Conservation (phyloP, 495 filamentous ascomycete species). For the Annulohypoxylon bovei region DNA sequence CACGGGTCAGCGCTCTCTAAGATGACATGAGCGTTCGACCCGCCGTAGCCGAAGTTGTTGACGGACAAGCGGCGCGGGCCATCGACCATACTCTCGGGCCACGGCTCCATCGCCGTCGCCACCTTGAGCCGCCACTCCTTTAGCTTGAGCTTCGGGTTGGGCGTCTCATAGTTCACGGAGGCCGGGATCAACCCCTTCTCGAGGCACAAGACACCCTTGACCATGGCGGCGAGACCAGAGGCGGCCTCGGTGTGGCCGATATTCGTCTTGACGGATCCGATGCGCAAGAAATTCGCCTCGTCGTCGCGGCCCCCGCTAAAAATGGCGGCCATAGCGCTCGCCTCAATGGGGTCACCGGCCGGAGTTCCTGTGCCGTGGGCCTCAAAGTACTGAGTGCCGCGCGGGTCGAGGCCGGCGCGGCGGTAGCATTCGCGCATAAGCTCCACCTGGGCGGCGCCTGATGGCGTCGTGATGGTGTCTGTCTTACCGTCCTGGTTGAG, state of each 20-base stretch:
- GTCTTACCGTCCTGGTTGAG: conserved; percentile 63
- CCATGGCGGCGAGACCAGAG: conserved; percentile 54
- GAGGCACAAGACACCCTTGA: conserved; percentile 60
- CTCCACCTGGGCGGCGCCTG: conserved; percentile 58
- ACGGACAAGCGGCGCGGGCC: conserved; percentile 25
- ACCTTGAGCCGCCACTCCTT: conserved; percentile 48
- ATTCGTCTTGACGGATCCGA: conserved; percentile 55
- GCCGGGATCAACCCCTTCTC: conserved; percentile 60
- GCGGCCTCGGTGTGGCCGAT: conserved; percentile 54
- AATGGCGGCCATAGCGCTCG: conserved; percentile 51
- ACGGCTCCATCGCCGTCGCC: conserved; percentile 18
- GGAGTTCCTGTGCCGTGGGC: conserved; percentile 56
- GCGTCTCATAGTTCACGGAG: conserved; percentile 49
- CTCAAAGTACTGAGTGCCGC: conserved; percentile 59
- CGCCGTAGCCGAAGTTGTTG: conserved; percentile 61
- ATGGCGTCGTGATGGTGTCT: conserved; percentile 61
- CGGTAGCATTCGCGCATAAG: conserved; percentile 61
- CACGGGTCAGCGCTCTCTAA: neutral
- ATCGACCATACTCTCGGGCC: neutral
- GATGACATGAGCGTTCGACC: conserved; percentile 55
- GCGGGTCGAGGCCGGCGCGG: conserved; percentile 54
- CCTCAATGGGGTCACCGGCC: conserved; percentile 66
- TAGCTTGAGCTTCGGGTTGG: conserved; percentile 49
- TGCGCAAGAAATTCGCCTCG: conserved; percentile 2
- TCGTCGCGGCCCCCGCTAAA: conserved; percentile 45